Conservation (phyloP, 306 rosid genomes). For the Luffa acutangula region DNA sequence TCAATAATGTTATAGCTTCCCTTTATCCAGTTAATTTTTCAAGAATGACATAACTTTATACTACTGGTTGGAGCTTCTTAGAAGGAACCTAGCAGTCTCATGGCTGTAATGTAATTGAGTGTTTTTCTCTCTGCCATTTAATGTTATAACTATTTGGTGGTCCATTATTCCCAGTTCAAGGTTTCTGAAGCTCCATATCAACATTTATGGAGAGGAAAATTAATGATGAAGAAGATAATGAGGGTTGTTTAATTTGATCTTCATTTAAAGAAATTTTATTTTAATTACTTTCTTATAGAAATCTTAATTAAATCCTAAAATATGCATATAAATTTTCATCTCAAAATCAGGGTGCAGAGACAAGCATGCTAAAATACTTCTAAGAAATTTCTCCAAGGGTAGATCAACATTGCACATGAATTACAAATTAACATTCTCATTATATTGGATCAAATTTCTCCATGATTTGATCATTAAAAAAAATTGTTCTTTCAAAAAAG, state of each 20-base stretch:
- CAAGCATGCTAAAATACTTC: background rate
- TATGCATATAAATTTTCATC: background rate
- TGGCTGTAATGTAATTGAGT: background rate
- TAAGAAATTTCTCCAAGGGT: background rate
- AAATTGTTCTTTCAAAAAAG: background rate
- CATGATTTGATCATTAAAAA: background rate
- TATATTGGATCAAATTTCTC: background rate
- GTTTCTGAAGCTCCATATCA: background rate
- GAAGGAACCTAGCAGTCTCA: background rate
- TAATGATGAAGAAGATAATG: background rate
- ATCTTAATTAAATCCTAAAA: background rate
- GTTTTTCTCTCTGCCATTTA: background rate
- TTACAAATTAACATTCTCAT: background rate
- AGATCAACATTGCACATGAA: background rate
- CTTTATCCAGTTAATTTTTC: background rate
- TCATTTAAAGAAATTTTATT: background rate
- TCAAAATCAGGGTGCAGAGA: background rate
- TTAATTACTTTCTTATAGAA: no score
- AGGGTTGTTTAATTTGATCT: background rate
- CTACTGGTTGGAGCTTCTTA: background rate
- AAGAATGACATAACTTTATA: background rate
- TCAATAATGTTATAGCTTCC: background rate
- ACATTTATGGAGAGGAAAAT: background rate
- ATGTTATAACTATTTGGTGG: background rate
- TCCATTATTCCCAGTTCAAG: background rate